Conservation (phyloP, 176 grass and related monocot genomes). For the Oryza rufipogon region DNA sequence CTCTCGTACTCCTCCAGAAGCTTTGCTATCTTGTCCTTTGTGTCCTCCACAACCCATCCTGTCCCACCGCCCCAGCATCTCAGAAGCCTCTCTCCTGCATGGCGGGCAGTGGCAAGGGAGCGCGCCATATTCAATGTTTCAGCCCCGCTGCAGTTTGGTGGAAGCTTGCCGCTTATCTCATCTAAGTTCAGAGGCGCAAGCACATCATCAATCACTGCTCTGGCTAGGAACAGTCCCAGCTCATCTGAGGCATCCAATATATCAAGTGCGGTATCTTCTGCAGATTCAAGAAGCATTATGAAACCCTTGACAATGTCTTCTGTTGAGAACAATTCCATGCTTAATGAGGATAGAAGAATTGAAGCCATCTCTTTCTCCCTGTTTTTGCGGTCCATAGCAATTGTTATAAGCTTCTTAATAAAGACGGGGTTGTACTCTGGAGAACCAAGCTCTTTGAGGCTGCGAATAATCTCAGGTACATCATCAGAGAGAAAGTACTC, state of each 20-base stretch:
- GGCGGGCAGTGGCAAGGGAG: slow-evolving; percentile 72
- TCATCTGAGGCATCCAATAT: slow-evolving; percentile 93
- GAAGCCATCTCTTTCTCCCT: slow-evolving; percentile 96
- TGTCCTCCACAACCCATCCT: slow-evolving; percentile 81
- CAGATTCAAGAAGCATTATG: slow-evolving; percentile 89
- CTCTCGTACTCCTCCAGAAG: slow-evolving; percentile 91
- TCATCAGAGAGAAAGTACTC: slow-evolving; percentile 96
- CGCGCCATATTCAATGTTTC: slow-evolving; percentile 80
- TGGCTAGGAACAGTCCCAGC: slow-evolving; percentile 81
- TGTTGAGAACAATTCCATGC: slow-evolving; percentile 81
- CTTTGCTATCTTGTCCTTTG: slow-evolving; percentile 89
- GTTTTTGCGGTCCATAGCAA: slow-evolving; percentile 93
- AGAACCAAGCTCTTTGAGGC: slow-evolving; percentile 71
- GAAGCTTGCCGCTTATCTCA: slow-evolving; percentile 82
- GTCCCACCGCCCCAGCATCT: slow-evolving; percentile 94
- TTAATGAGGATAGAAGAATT: slow-evolving; percentile 81
- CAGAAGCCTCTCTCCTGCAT: slow-evolving; percentile 94
- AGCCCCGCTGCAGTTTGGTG: slow-evolving; percentile 71
- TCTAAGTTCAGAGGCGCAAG: slow-evolving; percentile 83
- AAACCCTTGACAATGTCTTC: slow-evolving; percentile 89
- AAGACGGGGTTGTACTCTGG: slow-evolving; percentile 83
- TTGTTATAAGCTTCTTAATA: slow-evolving; percentile 91
- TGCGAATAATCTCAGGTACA: slow-evolving; percentile 74
- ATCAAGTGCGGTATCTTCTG: slow-evolving; percentile 91
- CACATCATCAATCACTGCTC: slow-evolving; percentile 96